Percentiles rank a stretch among this genome's conserved stretches.
These are phyloP conservation scores for Didymella exigua DNA, from an alignment of 2,329 filamentous ascomycete genomes.

Conservation along the genomic window DNA sequence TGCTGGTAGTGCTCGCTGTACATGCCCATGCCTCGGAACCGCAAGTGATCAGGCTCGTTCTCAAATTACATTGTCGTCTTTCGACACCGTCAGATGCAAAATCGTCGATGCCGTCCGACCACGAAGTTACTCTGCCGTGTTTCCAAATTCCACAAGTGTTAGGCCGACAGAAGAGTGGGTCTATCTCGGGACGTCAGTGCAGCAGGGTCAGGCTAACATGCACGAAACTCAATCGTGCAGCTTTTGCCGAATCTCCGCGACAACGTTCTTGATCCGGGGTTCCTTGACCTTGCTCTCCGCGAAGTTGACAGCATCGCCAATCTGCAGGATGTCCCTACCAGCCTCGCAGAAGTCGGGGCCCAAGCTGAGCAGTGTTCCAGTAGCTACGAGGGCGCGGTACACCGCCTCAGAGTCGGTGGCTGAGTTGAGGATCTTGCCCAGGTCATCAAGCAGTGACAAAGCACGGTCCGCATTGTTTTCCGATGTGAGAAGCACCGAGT, in stretches of 20 bases:
- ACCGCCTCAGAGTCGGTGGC: conserved; percentile 81
- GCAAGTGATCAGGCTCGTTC: neutral
- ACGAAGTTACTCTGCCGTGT: too few species aligned
- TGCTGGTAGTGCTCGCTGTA: conserved; percentile 4
- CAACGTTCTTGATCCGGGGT: conserved; percentile 64
- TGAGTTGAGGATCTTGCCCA: conserved; percentile 66
- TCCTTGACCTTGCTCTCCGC: conserved; percentile 62
- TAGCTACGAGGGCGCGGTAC: conserved; percentile 79
- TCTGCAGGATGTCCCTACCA: conserved; percentile 62
- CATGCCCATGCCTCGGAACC: conserved; percentile 3
- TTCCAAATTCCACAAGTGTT: too few species aligned
- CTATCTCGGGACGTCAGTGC: too few species aligned
- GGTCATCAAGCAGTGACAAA: conserved; percentile 63
- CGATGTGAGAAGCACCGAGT: conserved; percentile 70
- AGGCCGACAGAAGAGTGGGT: too few species aligned
- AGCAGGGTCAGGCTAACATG: neutral
- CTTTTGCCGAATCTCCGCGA: conserved; percentile 63
- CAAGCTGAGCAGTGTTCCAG: conserved; percentile 76
- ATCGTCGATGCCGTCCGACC: too few species aligned
- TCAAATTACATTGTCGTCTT: neutral
- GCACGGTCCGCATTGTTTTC: conserved; percentile 57
- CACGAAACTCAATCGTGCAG: conserved; percentile 36
- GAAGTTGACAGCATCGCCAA: conserved; percentile 55
- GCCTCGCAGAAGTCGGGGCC: conserved; percentile 64
- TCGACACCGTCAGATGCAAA: too few species aligned